These are phyloP conservation scores for Casuarina equisetifolia DNA, from an alignment of 306 rosid genomes.

Conservation along the genomic window DNA sequence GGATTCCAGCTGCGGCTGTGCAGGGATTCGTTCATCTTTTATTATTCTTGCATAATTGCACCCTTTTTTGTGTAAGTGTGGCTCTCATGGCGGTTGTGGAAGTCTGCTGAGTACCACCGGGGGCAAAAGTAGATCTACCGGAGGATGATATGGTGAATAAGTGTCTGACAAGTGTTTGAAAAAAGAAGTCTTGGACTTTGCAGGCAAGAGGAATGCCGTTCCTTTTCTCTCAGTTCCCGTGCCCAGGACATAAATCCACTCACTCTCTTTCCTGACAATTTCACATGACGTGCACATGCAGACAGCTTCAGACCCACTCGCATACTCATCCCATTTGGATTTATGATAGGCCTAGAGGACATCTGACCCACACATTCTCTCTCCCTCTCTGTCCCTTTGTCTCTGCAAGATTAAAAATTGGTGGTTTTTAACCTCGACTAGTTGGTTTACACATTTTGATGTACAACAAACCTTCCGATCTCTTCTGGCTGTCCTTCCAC, in stretches of 20 bases:
- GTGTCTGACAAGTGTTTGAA: conserved; percentile 26
- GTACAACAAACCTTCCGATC: conserved; percentile 34
- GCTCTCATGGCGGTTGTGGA: neutral
- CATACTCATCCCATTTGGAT: conserved; percentile 62
- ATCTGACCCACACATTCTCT: conserved; percentile 46
- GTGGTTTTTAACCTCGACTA: conserved; percentile 34
- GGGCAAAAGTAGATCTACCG: neutral
- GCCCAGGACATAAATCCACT: conserved; percentile 9
- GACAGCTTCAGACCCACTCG: conserved; percentile 65
- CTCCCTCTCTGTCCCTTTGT: conserved; percentile 10
- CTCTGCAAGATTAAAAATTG: neutral
- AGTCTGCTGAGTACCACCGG: neutral
- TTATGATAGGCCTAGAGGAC: conserved; percentile 32
- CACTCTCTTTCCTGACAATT: conserved; percentile 48
- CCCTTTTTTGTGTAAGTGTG: neutral
- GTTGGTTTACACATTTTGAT: conserved; percentile 42
- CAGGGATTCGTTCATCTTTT: neutral
- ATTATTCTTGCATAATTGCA: neutral
- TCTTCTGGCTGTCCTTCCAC: conserved; percentile 38
- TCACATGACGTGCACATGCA: conserved; percentile 94
- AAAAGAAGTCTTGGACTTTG: conserved; percentile 13
- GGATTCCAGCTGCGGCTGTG: too few relatives aligned
- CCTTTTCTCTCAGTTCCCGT: neutral
- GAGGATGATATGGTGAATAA: conserved; percentile 12
- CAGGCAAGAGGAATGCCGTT: conserved; percentile 3